Conservation (phyloP, 75 land plant genomes). For the Larix kaempferi region DNA sequence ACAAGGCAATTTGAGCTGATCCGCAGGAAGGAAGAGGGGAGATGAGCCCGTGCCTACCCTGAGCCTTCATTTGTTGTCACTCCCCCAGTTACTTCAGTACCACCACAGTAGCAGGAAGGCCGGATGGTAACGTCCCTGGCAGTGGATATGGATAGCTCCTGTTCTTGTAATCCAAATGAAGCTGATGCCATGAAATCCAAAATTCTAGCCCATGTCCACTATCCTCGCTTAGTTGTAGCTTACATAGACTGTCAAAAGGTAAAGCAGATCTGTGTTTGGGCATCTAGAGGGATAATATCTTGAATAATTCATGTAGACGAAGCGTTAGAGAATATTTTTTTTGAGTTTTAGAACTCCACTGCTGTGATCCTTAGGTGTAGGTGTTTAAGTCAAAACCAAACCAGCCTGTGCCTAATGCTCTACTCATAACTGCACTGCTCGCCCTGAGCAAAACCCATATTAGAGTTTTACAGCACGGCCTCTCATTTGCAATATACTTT, state of each 20-base stretch:
- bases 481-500: background rate
- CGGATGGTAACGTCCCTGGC: background rate
- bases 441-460: too few species aligned
- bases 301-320: background rate
- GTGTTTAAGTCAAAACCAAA: background rate
- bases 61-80: background rate
- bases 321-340: background rate
- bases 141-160: background rate
- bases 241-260: conserved; percentile 77
- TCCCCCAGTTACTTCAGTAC: background rate
- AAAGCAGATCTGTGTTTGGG: background rate
- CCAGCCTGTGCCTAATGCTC: too few species aligned
- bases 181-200: conserved; percentile 57
- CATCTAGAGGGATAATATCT: background rate
- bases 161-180: background rate
- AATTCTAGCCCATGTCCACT: conserved; percentile 63
- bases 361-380: background rate
- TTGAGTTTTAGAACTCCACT: too few species aligned
- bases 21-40: background rate
- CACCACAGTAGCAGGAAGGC: background rate
- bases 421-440: too few species aligned
- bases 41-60: background rate
- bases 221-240: conserved; percentile 50
- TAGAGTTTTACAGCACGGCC: too few species aligned
- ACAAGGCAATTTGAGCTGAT: background rate